Percentiles rank a stretch among this genome's conserved stretches.
These are phyloP conservation scores for Amanita pseudoporphyria DNA, from an alignment of 768 basidiomycete species.

Conservation along the genomic window DNA sequence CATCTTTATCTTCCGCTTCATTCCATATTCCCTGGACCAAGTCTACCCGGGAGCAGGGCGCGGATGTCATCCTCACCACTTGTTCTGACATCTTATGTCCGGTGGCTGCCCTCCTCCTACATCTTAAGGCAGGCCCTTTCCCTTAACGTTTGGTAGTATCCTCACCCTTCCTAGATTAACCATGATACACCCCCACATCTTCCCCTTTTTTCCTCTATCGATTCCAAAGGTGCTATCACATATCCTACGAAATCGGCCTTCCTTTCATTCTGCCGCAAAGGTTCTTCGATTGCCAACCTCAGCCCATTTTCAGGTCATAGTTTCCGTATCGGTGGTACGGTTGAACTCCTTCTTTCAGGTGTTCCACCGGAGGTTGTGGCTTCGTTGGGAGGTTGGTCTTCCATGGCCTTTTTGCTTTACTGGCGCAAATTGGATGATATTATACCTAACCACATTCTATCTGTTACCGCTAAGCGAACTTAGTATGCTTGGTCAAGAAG, in stretches of 20 bases:
- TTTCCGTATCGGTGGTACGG: no score
- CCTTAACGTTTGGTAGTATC: no score
- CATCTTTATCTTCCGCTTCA: slow-evolving; percentile 2
- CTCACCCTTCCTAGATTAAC: no score
- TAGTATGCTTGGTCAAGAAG: no score
- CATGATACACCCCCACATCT: background rate
- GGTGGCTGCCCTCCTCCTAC: slow-evolving; percentile 14
- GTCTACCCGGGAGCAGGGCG: slow-evolving; percentile 12
- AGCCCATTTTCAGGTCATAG: slow-evolving; percentile 25
- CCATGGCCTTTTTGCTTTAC: slow-evolving; percentile 21
- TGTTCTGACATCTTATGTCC: slow-evolving; percentile 15
- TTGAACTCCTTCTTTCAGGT: slow-evolving; percentile 14
- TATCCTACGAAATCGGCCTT: background rate
- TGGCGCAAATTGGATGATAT: slow-evolving; percentile 17
- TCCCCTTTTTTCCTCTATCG: slow-evolving; percentile 9
- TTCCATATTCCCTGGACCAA: slow-evolving; percentile 21
- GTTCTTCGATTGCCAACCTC: slow-evolving; percentile 14
- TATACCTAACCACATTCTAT: slow-evolving; percentile 13
- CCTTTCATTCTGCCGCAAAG: background rate
- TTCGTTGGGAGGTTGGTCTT: slow-evolving; percentile 20
- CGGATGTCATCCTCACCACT: slow-evolving; percentile 15
- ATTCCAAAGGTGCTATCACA: background rate
- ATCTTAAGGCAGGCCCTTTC: no score
- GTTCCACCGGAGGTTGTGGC: no score
- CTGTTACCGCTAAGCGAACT: no score